phyloP scores from a whole-genome alignment of 1,284 basidiomycete species.

The Cryptococcus sp. region DNA sequence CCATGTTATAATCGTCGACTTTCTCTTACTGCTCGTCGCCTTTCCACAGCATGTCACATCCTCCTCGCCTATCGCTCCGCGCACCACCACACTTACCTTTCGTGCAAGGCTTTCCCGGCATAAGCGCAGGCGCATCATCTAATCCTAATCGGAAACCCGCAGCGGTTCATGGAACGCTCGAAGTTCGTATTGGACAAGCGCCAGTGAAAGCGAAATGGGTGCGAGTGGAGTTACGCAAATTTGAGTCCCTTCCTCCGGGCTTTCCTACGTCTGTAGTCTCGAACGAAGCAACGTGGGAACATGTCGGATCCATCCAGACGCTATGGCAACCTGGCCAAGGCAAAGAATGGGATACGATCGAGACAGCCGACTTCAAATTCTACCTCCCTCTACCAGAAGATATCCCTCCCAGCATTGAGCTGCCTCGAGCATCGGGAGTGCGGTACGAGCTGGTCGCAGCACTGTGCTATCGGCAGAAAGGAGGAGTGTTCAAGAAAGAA shows the following conservation, averaged over 20 bases:
- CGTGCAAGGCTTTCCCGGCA: constrained; percentile 50
- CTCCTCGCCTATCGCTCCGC: constrained; percentile 44
- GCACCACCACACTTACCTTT: constrained; percentile 52
- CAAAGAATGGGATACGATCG: constrained; percentile 65
- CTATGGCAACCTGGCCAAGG: constrained; percentile 45
- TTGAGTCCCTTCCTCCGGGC: constrained; percentile 61
- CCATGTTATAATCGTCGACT: not conserved
- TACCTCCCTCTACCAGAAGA: constrained; percentile 81
- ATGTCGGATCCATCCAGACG: constrained; percentile 43
- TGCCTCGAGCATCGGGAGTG: constrained; percentile 75
- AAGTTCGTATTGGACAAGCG: constrained; percentile 67
- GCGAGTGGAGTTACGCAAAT: constrained; percentile 79
- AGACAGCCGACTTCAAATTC: constrained; percentile 67
- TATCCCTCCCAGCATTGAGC: constrained; percentile 73
- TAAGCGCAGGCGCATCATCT: constrained; percentile 19
- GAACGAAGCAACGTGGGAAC: constrained; percentile 53
- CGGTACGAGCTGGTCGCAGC: constrained; percentile 82
- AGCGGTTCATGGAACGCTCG: constrained; percentile 61
- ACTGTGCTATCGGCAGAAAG: constrained; percentile 78
- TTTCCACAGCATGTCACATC: constrained; percentile 26
- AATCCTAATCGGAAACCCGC: constrained; percentile 27
- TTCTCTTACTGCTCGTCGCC: not conserved
- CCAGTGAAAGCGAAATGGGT: constrained; percentile 89
- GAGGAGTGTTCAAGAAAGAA: constrained; percentile 71
- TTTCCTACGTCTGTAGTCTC: constrained; percentile 61